Base-by-base conservation (phyloP, 148 eudicot genomes). In the Chenopodium formosanum region DNA sequence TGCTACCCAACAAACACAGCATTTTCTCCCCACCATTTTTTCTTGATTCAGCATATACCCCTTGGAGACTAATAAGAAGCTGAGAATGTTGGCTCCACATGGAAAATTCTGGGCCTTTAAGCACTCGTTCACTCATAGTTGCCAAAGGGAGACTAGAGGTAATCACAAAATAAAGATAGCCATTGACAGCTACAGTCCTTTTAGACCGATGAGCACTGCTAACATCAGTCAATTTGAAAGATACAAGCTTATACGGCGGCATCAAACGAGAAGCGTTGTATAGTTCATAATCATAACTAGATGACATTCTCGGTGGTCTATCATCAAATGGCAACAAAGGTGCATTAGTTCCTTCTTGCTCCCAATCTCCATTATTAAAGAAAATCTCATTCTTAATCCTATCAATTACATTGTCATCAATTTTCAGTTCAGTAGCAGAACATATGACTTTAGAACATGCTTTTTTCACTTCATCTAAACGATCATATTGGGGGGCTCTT, bases 281-380 rank as follows among this genome's bases (percentile, higher is more conserved):
- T 9, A 66, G 69, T 58, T 77, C 68, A 72, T 85, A 85, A 76
- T 85, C 63, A 29, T 25, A 78, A 84, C 79, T 88, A 85, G 85
- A 93, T 10, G 94, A 90, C 89, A 88, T 85, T 67, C 84, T 19
- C 17, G 86, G 89, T 44, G 84, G 78, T 82, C 83, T 80, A 58
- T 83, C 90, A 83, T 86, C 91, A 86, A 93, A 95, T 23, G 98
- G 97, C 91, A 95, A 84, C 75, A 95, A 75, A 46, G 91, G 94
- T 69, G 93, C 85, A 78, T 70, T 87, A 82, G 83, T 83, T 56
- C 65, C 83, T 46, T 80, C 72, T 48, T 95, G 97, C 87, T 89
- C 90, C 98, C 98, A 95, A 90, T 95, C 98, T 58, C 98, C 98
- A 88, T 90, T 89, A 64, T 75, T 19, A 87, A 95, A 93, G 46